Percentiles rank a stretch among this genome's conserved stretches.
These are phyloP conservation scores for Hypomyces perniciosus DNA, from an alignment of 2,329 filamentous ascomycete species.

Conservation along the genomic window DNA sequence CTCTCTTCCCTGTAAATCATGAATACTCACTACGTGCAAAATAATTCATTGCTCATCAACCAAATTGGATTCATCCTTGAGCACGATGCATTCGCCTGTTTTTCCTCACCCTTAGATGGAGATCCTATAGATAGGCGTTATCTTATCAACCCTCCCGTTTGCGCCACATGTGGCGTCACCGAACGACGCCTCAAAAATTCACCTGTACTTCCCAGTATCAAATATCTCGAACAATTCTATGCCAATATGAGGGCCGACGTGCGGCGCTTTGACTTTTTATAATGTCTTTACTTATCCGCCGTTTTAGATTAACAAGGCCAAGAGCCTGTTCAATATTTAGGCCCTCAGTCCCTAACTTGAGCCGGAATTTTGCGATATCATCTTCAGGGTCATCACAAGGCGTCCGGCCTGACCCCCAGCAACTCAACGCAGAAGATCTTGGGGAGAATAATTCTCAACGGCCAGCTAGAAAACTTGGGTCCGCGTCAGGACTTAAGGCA, in stretches of 20 bases:
- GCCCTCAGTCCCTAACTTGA: neutral
- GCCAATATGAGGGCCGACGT: neutral
- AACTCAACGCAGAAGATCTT: neutral
- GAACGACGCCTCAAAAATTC: neutral
- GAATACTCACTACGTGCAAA: too few species aligned
- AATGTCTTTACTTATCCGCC: conserved; percentile 12
- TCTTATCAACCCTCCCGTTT: neutral
- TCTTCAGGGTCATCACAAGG: neutral
- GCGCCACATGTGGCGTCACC: neutral
- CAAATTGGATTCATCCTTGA: too few species aligned
- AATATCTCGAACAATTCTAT: neutral
- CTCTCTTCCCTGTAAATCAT: too few species aligned
- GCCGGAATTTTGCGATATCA: neutral
- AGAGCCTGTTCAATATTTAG: conserved; percentile 5
- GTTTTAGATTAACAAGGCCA: conserved; percentile 3
- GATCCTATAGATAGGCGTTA: neutral
- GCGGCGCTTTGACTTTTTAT: neutral
- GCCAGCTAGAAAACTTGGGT: neutral
- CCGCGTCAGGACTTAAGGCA: conserved; percentile 13
- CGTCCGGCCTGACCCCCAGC: neutral
- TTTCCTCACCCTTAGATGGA: too few species aligned
- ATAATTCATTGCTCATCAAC: too few species aligned
- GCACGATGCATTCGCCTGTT: too few species aligned
- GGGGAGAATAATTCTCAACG: neutral
- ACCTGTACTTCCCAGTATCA: neutral